A percentile compares a stretch with the other conserved stretches of the same genome.
Evolutionary conservation across 805 yeast genomes (phyloP).

Genomic region (Schwanniomyces polymorphus): DNA sequence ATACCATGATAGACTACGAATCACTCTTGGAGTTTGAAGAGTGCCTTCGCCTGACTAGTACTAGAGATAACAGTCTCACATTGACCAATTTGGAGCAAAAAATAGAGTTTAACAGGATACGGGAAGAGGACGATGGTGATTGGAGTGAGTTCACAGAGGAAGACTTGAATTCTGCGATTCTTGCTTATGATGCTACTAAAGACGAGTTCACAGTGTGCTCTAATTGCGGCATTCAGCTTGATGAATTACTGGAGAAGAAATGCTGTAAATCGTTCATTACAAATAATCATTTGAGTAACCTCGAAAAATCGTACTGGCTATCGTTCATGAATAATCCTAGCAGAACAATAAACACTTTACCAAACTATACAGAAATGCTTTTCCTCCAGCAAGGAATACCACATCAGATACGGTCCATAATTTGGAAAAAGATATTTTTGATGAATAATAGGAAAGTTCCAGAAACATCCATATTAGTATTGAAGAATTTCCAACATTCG

Average conservation of each 20-base stretch:
- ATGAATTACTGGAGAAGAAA: slow-evolving; percentile 6
- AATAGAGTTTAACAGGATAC: slow-evolving; percentile 21
- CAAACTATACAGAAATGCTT: slow-evolving; percentile 47
- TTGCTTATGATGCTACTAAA: slow-evolving; percentile 18
- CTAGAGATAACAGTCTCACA: slow-evolving; percentile 16
- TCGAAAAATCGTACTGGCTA: slow-evolving; percentile 45
- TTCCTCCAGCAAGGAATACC: slow-evolving; percentile 47
- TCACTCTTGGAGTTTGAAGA: slow-evolving; percentile 36
- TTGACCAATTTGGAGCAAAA: slow-evolving; percentile 24
- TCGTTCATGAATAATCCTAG: slow-evolving; percentile 44
- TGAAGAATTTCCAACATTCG: slow-evolving; percentile 42
- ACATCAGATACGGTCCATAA: slow-evolving; percentile 37
- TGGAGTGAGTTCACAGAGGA: slow-evolving; percentile 10
- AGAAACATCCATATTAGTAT: slow-evolving; percentile 31
- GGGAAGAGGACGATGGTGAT: slow-evolving; percentile 6
- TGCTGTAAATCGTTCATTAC: slow-evolving; percentile 20
- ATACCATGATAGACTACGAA: slow-evolving; percentile 18
- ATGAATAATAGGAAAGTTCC: slow-evolving; percentile 31
- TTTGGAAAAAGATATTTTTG: slow-evolving; percentile 44
- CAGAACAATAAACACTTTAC: slow-evolving; percentile 45
- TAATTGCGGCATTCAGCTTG: slow-evolving; percentile 26
- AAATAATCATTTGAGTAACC: slow-evolving; percentile 8
- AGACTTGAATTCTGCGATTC: slow-evolving; percentile 14
- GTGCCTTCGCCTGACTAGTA: slow-evolving; percentile 19
- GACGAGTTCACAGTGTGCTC: slow-evolving; percentile 35